Base-by-base conservation (phyloP, 2,329 filamentous ascomycete species). In the Verticillium zaregamsianum region DNA sequence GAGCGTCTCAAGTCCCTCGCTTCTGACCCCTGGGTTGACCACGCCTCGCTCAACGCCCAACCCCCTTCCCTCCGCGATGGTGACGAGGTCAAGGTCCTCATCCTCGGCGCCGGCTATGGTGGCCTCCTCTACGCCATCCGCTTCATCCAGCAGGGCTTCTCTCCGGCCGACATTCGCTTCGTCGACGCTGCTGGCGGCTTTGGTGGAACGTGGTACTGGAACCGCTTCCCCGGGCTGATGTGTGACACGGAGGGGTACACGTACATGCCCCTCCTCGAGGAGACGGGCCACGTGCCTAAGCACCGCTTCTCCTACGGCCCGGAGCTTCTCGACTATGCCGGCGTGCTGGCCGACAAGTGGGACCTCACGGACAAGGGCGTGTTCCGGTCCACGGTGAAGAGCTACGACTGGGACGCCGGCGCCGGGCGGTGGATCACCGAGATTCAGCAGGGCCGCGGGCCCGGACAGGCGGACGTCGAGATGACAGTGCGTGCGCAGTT, bases 181-280 rank as follows among this genome's bases (percentile, higher is more conserved):
- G 68, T 79, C 25, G 80, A 82, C 39, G 64, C 68, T 0, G 79
- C 75, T 1, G 78, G 77, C 11, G 79, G 77, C 4, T 76, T 80
- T 31, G 81, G 81, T 3, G 81, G 81, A 12, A 82, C 79, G 0
- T 84, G 81, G 81, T 82, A 80, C 62, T 82, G 80, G 77, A 82
- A 82, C 63, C 71, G 79, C 0, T 84, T 81, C 61, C 80, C 80
- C 0, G 80, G 79, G 0, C 68, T 82, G 8, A 75, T 77, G 65
- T 88, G 85, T 67, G 86, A 89, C 66, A 73, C 86, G 3, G 86
- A 89, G 70, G 77, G 78, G 59, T 86, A 84, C 66, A 75, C 79
- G n/a, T 89, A 88, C 66, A 71, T 88, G 72, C 85, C 85, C 3
- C 71, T 86, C 14, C 76, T 88, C 2, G 85, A 88, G 63, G 84